Evolutionary conservation across 441 rosid genomes (phyloP).

Genomic region (Sinapis alba): DNA sequence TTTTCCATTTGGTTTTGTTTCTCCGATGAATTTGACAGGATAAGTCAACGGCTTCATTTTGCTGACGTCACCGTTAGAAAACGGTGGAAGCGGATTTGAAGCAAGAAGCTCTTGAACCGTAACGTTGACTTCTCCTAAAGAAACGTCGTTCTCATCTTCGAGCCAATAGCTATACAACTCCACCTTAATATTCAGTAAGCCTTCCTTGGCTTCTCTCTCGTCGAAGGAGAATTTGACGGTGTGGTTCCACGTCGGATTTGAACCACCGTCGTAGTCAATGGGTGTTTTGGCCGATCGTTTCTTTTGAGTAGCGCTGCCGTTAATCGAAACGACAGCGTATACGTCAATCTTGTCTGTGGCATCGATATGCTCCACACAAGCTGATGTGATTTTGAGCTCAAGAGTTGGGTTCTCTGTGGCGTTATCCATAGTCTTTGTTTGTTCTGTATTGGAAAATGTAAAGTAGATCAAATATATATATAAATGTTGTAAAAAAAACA

Average conservation of each 20-base stretch:
- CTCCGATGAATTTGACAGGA: slow-evolving; percentile 23
- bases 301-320: slow-evolving; percentile 36
- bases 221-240: slow-evolving; percentile 56
- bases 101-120: slow-evolving; percentile 56
- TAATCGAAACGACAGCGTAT: slow-evolving; percentile 61
- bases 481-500: background rate
- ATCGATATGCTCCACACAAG: slow-evolving; percentile 32
- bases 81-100: background rate
- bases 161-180: slow-evolving; percentile 42
- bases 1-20: slow-evolving; percentile 14
- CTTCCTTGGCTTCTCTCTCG: slow-evolving; percentile 42
- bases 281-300: slow-evolving; percentile 47
- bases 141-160: slow-evolving; percentile 58
- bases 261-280: slow-evolving; percentile 51
- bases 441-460: background rate
- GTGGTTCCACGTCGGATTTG: slow-evolving; percentile 70
- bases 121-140: slow-evolving; percentile 60
- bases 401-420: background rate
- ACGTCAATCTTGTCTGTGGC: slow-evolving; percentile 57
- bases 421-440: background rate
- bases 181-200: slow-evolving; percentile 45
- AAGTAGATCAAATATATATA: background rate
- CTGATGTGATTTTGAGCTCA: background rate
- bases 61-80: background rate
- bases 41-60: slow-evolving; percentile 32